A percentile compares a stretch with the other conserved stretches of the same genome.
Evolutionary conservation across 768 basidiomycete species (phyloP).

Genomic region (Ramaria sp.): DNA sequence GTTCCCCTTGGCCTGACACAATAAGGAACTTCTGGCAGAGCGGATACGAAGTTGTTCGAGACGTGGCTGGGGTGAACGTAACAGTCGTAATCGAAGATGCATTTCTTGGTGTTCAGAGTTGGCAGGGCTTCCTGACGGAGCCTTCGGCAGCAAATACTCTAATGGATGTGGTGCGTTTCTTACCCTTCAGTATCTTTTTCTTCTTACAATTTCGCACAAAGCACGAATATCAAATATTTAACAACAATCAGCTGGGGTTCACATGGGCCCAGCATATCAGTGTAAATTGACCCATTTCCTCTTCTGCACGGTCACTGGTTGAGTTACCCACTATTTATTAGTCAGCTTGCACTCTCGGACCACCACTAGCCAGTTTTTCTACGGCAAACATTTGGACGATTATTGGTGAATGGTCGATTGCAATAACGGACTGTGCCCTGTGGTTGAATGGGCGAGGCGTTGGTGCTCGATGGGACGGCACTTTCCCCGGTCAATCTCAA

Average conservation of each 20-base stretch:
- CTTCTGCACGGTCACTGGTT: neutral
- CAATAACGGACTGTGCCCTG: constrained; percentile 61
- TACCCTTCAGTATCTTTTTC: neutral
- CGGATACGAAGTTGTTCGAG: constrained; percentile 48
- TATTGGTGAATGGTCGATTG: constrained; percentile 72
- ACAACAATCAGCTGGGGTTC: constrained; percentile 39
- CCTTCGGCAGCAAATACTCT: constrained; percentile 43
- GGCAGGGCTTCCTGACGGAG: constrained; percentile 45
- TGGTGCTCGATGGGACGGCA: constrained; percentile 62
- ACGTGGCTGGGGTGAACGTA: constrained; percentile 27
- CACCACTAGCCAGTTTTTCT: constrained; percentile 35
- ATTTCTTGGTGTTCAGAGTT: constrained; percentile 54
- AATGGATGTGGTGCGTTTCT: constrained; percentile 48
- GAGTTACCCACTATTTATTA: constrained; percentile 13
- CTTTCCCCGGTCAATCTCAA: constrained; percentile 27
- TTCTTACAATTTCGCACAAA: constrained; percentile 16
- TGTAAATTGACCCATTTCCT: constrained; percentile 22
- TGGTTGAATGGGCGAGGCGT: constrained; percentile 73
- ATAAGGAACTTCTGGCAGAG: constrained; percentile 47
- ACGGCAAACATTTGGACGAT: constrained; percentile 58
- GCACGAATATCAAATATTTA: constrained; percentile 73
- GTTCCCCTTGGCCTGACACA: constrained; percentile 28
- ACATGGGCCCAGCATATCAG: constrained; percentile 46
- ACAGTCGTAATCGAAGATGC: constrained; percentile 67
- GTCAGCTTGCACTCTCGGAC: constrained; percentile 45